Evolutionary conservation across 352 stramenopile genomes (phyloP).

Genomic region (Globisporangium middletonii): DNA sequence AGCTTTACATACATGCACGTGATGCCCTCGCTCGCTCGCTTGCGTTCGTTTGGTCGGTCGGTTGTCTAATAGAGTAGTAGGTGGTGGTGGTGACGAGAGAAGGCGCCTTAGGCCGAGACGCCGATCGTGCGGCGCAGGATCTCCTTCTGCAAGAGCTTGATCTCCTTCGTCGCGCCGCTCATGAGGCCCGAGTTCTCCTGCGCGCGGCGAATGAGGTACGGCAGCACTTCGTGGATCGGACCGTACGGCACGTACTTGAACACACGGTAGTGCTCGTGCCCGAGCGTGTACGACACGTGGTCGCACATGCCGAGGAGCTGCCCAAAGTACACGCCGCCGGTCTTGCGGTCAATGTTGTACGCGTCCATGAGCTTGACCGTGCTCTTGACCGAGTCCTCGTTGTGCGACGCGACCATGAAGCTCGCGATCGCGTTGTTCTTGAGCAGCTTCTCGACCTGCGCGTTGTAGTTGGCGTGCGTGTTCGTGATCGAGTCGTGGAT

Average conservation of each 20-base stretch:
- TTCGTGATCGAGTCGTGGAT: slow-evolving; percentile 92
- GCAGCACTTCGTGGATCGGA: slow-evolving; percentile 93
- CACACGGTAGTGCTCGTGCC: slow-evolving; percentile 87
- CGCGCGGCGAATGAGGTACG: slow-evolving; percentile 95
- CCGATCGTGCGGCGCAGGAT: slow-evolving; percentile 41
- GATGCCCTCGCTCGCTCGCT: too few species aligned
- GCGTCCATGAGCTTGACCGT: slow-evolving; percentile 91
- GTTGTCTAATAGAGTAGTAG: background rate
- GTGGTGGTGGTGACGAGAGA: background rate
- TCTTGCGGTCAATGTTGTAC: slow-evolving; percentile 72
- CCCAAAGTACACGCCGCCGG: slow-evolving; percentile 91
- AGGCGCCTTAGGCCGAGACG: background rate
- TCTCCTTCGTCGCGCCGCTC: slow-evolving; percentile 74
- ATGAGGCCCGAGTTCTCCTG: slow-evolving; percentile 95
- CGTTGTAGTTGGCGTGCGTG: slow-evolving; percentile 94
- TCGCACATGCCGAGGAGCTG: slow-evolving; percentile 98
- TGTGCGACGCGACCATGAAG: slow-evolving; percentile 98
- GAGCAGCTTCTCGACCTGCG: slow-evolving; percentile 88
- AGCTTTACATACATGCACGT: too few species aligned
- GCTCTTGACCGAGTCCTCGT: slow-evolving; percentile 92
- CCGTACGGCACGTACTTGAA: slow-evolving; percentile 99
- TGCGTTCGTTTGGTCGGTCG: background rate
- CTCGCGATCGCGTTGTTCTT: slow-evolving; percentile 82
- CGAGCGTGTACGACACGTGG: slow-evolving; percentile 95
- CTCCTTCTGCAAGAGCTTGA: slow-evolving; percentile 61